phyloP scores from a whole-genome alignment of 768 basidiomycete genomes.

The Peribolospora kevripleyi region DNA sequence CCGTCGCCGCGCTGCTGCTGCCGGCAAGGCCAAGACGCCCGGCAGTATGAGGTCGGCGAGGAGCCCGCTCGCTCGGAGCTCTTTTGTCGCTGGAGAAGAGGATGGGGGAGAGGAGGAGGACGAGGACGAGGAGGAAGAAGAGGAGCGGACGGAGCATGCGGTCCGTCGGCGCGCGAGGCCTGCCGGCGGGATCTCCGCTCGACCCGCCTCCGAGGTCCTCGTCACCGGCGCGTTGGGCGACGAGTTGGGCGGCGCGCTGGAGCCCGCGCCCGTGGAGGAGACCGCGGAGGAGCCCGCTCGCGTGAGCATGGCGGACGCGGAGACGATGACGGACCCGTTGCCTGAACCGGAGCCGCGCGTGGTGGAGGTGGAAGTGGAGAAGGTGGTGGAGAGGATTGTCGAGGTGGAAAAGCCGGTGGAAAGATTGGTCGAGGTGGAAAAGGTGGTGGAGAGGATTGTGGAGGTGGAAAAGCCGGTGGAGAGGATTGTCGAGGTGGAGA shows the following conservation, averaged over 20 bases:
- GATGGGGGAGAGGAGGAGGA: no score
- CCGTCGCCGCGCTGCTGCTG: slow-evolving; percentile 21
- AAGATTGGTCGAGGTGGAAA: slow-evolving; percentile 18
- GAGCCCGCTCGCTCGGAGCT: no score
- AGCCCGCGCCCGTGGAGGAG: neutral
- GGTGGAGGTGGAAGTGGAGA: slow-evolving; percentile 9
- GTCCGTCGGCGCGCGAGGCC: no score
- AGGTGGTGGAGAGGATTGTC: slow-evolving; percentile 7
- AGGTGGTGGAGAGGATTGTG: slow-evolving; percentile 9
- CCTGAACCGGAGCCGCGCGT: slow-evolving; percentile 10
- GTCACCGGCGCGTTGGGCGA: slow-evolving; percentile 19
- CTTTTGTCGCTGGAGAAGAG: no score
- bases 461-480: slow-evolving; percentile 13
- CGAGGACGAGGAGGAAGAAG: no score
- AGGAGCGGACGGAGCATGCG: no score
- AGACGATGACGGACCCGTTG: slow-evolving; percentile 2
- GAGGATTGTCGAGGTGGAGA: slow-evolving; percentile 13
- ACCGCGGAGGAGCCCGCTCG: neutral
- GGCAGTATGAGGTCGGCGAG: no score
- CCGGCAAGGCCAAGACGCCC: slow-evolving; percentile 24
- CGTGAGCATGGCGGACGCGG: neutral
- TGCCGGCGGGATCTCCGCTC: no score
- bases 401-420: slow-evolving; percentile 6
- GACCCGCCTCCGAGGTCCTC: no score
- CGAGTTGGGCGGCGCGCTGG: slow-evolving; percentile 6